Percentiles rank a stretch among this genome's conserved stretches.
These are phyloP conservation scores for Chaetomiaceae sp. DNA, from an alignment of 2,329 filamentous ascomycete species.

Conservation along the genomic window DNA sequence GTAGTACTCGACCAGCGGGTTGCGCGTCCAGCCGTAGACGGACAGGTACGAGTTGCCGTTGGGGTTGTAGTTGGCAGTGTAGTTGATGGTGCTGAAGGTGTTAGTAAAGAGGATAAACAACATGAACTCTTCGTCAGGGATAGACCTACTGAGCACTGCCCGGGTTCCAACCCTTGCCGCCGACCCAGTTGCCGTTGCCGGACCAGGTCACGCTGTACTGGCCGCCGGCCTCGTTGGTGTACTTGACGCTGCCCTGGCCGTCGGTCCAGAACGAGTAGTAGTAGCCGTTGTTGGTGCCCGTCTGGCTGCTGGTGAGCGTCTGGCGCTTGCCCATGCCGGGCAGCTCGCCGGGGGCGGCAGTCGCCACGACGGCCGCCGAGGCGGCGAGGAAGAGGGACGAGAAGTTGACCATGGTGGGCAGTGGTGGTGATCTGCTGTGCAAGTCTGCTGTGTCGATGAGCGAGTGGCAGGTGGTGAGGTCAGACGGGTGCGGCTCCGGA, in stretches of 20 bases:
- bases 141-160: slow-evolving; percentile 32
- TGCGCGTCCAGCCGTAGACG: slow-evolving; percentile 36
- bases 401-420: slow-evolving; percentile 38
- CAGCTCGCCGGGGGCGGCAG: slow-evolving; percentile 37
- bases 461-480: neutral
- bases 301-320: slow-evolving; percentile 41
- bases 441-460: neutral
- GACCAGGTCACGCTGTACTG: slow-evolving; percentile 48
- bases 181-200: slow-evolving; percentile 45
- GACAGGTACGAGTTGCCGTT: slow-evolving; percentile 47
- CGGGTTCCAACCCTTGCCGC: slow-evolving; percentile 47
- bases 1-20: slow-evolving; percentile 33
- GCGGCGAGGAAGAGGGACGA: slow-evolving; percentile 36
- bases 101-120: neutral
- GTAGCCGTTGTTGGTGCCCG: slow-evolving; percentile 53
- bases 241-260: slow-evolving; percentile 45
- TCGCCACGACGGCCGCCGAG: slow-evolving; percentile 31
- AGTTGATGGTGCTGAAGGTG: slow-evolving; percentile 42
- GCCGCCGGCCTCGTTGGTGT: slow-evolving; percentile 51
- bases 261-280: slow-evolving; percentile 61
- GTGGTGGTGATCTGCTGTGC: neutral
- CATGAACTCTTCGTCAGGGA: too few species aligned
- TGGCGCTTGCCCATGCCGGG: slow-evolving; percentile 31
- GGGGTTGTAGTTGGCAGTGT: slow-evolving; percentile 43
- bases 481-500: too few species aligned